phyloP scores from a whole-genome alignment of 495 filamentous ascomycete genomes.

The Hypoxylon crocopeplum region DNA sequence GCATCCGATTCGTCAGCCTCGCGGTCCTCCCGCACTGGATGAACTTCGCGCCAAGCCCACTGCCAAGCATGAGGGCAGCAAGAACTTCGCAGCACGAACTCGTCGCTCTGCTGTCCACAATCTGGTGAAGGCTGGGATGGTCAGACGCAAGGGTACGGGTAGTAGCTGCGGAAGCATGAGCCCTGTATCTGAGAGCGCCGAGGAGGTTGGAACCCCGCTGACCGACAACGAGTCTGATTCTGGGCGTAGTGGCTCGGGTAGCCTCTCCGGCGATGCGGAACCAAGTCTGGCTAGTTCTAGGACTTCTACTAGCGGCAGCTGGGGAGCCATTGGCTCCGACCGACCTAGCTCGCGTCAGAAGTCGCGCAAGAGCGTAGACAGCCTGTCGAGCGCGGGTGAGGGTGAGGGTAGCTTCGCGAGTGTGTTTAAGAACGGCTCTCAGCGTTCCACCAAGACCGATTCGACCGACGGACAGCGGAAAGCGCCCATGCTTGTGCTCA shows the following conservation, averaged over 20 bases:
- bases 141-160: constrained; percentile 74
- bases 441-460: constrained; percentile 54
- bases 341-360: constrained; percentile 66
- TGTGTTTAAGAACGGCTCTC: constrained; percentile 62
- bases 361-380: constrained; percentile 67
- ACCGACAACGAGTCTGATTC: constrained; percentile 84
- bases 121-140: constrained; percentile 86
- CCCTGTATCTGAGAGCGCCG: constrained; percentile 81
- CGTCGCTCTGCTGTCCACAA: constrained; percentile 91
- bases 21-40: constrained; percentile 89
- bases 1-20: constrained; percentile 92
- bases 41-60: constrained; percentile 91
- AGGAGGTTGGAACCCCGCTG: constrained; percentile 68
- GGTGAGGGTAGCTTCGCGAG: constrained; percentile 63
- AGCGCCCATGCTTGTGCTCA: constrained; percentile 85
- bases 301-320: constrained; percentile 70
- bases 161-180: constrained; percentile 80
- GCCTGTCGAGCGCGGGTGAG: constrained; percentile 62
- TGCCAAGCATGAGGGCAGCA: constrained; percentile 93
- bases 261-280: constrained; percentile 75
- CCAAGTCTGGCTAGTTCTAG: constrained; percentile 79
- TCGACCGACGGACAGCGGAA: constrained; percentile 70
- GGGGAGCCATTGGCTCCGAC: constrained; percentile 85
- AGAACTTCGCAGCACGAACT: constrained; percentile 95
- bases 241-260: constrained; percentile 78